Evolutionary conservation across 2,329 filamentous ascomycete species (phyloP), one percentile per base, ranked within the genome.

Genomic region (Fusarium illudens): DNA sequence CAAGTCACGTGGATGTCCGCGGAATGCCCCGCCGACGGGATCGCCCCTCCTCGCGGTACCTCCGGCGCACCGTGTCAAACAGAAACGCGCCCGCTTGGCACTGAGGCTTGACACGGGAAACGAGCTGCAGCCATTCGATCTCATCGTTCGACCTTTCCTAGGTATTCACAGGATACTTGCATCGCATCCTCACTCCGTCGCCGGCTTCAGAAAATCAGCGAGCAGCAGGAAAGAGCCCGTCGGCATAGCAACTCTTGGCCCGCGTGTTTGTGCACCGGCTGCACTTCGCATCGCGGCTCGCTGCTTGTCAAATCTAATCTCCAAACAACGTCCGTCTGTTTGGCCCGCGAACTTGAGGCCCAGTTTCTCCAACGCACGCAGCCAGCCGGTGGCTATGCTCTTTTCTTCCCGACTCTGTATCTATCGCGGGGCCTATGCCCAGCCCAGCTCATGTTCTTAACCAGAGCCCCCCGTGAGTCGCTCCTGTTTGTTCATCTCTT

Each of bases 361-460:
- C 7, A 33, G 37, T 46, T 52, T 34, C 25, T 60, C 37, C 22
- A 17, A 44, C 39, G 20, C n/a, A 36, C 44, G 25, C 58, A 48
- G 59, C 65, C 46, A 50, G 34, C 32, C 22, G 64, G 56, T 58
- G 62, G 67, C 34, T 71, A 73, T 73, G 71, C 67, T 33, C 50
- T 37, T 67, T 57, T 46, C 39, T 39, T 48, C 34, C 34, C 29
- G 29, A 39, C 15, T 48, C n/a, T 48, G 11, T 52, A 51, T 39
- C 52, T 34, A 22, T 64, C 44, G 54, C 66, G 64, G 68, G 65
- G 68, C 58, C 37, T 61, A 37, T 32, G 58, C 64, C 59, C 42
- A 29, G 32, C 44, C 48, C 34, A 57, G 27, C 64, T 17, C 64
- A 70, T 71, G 58, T 53, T 59, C 34, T 37, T 56, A 58, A 59